Percentiles rank a stretch among this genome's conserved stretches.
Conservation (phyloP, 495 filamentous ascomycete species). For the Annulohypoxylon stygium region DNA sequence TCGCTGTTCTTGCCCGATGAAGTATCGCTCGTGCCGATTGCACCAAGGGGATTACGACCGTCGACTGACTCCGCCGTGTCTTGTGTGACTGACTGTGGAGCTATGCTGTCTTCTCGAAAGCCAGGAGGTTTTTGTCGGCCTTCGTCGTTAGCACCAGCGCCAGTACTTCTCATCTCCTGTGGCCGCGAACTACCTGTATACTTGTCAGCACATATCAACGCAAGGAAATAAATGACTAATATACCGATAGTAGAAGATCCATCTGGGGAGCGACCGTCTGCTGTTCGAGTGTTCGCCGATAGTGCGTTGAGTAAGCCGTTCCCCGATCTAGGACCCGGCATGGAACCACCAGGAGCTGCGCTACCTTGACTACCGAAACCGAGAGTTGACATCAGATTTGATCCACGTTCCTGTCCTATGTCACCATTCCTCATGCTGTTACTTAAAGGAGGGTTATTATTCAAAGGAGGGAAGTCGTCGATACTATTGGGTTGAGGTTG, state of each 20-base stretch:
- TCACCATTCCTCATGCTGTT: constrained; percentile 72
- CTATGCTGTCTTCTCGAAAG: constrained; percentile 58
- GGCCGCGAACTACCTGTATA: constrained; percentile 51
- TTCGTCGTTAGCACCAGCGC: constrained; percentile 54
- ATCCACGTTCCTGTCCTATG: constrained; percentile 74
- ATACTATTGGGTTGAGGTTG: constrained; percentile 78
- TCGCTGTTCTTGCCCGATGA: constrained; percentile 59
- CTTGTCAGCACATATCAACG: constrained; percentile 14
- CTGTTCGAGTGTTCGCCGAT: constrained; percentile 62
- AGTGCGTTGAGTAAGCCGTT: constrained; percentile 72
- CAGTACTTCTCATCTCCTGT: constrained; percentile 58
- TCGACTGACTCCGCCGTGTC: constrained; percentile 48
- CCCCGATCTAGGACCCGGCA: constrained; percentile 54
- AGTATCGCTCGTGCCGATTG: constrained; percentile 58
- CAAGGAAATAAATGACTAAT: not conserved
- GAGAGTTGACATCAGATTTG: constrained; percentile 73
- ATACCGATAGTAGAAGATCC: constrained; percentile 47
- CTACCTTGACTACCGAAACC: constrained; percentile 68
- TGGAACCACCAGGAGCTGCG: constrained; percentile 46
- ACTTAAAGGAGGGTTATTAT: constrained; percentile 75
- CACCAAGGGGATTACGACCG: constrained; percentile 59
- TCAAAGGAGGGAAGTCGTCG: constrained; percentile 88
- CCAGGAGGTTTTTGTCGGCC: constrained; percentile 57
- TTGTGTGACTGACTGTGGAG: constrained; percentile 52
- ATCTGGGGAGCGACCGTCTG: constrained; percentile 58